These are phyloP conservation scores for Allium cepa DNA, from an alignment of 106 monocot genomes.

Conservation along the genomic window DNA sequence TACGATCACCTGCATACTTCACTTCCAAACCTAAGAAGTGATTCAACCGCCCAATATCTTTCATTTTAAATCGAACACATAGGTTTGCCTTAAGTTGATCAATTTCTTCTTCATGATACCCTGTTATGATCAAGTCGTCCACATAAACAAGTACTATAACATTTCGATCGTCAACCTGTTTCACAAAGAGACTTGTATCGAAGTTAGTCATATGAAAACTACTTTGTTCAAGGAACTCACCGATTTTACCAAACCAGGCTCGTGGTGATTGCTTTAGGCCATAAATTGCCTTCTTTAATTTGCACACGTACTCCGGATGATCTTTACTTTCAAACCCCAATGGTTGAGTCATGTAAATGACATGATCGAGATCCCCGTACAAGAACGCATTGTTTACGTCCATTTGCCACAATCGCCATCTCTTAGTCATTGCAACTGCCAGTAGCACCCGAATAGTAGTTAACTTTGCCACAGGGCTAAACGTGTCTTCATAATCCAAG, in stretches of 20 bases:
- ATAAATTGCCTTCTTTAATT: neutral
- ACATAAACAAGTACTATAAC: neutral
- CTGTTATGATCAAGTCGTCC: neutral
- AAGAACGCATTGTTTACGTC: neutral
- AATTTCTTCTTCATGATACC: neutral
- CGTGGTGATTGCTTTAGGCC: neutral
- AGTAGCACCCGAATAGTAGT: neutral
- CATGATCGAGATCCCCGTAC: neutral
- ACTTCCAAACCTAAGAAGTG: slow-evolving; percentile 9
- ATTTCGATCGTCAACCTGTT: neutral
- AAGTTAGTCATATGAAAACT: neutral
- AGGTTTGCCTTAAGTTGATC: neutral
- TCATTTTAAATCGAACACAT: neutral
- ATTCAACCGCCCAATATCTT: neutral
- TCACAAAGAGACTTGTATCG: neutral
- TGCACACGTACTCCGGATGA: neutral
- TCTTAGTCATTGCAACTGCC: neutral
- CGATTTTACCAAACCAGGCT: neutral
- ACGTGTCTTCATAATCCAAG: neutral
- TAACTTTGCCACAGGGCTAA: neutral
- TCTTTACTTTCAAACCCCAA: neutral
- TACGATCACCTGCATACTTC: neutral
- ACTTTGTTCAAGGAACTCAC: neutral
- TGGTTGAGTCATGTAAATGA: neutral
- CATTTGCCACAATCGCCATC: neutral